phyloP scores from a whole-genome alignment of 768 basidiomycete species.

The Auriscalpium orientale region DNA sequence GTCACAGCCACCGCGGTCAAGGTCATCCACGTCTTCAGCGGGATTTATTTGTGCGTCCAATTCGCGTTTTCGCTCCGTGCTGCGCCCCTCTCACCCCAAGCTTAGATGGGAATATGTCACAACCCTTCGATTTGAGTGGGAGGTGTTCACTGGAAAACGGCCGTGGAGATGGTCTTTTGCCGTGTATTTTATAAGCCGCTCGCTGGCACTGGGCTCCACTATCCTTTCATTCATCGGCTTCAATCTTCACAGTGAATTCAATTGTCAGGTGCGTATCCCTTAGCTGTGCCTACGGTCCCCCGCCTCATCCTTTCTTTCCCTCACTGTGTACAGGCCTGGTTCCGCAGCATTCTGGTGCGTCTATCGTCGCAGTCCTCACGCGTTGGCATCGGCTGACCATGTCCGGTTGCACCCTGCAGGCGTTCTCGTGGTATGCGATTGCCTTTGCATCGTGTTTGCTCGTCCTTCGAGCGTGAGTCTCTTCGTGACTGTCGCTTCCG shows the following conservation, averaged over 20 bases:
- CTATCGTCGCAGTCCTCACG: background rate
- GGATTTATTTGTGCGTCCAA: constrained; percentile 8
- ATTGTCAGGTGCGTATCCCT: constrained; percentile 10
- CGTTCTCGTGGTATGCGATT: constrained; percentile 9
- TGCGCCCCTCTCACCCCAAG: too few relatives aligned
- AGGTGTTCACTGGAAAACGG: constrained; percentile 12
- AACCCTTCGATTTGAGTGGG: constrained; percentile 12
- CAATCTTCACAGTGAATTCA: constrained; percentile 1
- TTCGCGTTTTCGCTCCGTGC: background rate
- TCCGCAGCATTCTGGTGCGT: constrained; percentile 3
- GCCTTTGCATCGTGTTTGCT: constrained; percentile 10
- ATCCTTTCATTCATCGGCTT: constrained; percentile 8
- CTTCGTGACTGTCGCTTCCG: background rate
- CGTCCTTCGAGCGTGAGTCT: constrained; percentile 8
- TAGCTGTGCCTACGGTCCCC: background rate
- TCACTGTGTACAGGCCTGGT: constrained; percentile 1
- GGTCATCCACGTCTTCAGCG: constrained; percentile 8
- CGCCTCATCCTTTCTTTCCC: too few relatives aligned
- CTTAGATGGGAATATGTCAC: constrained; percentile 14
- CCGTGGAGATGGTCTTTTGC: constrained; percentile 14
- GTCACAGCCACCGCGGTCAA: background rate
- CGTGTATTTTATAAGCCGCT: constrained; percentile 3
- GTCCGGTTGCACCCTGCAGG: background rate
- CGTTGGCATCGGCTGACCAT: background rate
- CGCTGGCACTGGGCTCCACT: constrained; percentile 1